Percentiles rank a stretch among this genome's conserved stretches.
Evolutionary conservation across 2,329 filamentous ascomycete genomes (phyloP).

Genomic region (Colletotrichum filicis): DNA sequence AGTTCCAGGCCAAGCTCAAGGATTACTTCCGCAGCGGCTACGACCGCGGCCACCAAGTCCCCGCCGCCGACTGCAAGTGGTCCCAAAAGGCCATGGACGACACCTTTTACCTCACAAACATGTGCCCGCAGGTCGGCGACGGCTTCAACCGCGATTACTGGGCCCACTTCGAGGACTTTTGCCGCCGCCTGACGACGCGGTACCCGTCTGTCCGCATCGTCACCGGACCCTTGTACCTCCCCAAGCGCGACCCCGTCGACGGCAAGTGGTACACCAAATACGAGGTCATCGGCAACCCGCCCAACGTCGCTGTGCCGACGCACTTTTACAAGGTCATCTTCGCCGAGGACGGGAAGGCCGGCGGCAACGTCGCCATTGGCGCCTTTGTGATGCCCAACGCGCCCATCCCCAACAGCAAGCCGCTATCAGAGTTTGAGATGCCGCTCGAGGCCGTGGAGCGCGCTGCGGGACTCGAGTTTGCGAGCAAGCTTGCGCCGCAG

Average conservation of each 20-base stretch:
- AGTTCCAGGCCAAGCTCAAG: conserved; percentile 89
- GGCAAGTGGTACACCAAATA: conserved; percentile 96
- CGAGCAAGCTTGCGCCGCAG: conserved; percentile 77
- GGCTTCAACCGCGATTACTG: conserved; percentile 99
- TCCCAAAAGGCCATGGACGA: conserved; percentile 93
- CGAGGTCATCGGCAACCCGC: conserved; percentile 94
- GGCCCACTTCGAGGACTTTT: conserved; percentile 99
- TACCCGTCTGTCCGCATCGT: conserved; percentile 93
- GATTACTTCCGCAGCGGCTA: conserved; percentile 97
- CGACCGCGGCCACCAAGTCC: conserved; percentile 96
- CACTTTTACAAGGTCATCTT: conserved; percentile 99
- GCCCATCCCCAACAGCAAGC: conserved; percentile 86
- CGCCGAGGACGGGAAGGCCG: conserved; percentile 80
- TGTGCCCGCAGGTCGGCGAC: conserved; percentile 98
- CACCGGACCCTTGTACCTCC: conserved; percentile 93
- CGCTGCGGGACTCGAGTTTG: conserved; percentile 92
- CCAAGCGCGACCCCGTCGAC: conserved; percentile 81
- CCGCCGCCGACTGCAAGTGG: conserved; percentile 96
- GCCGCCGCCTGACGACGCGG: conserved; percentile 79
- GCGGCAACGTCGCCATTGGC: conserved; percentile 85
- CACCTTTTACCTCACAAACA: conserved; percentile 93
- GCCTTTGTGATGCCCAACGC: conserved; percentile 97
- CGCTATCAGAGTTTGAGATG: conserved; percentile 91
- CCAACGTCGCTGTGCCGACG: conserved; percentile 94
- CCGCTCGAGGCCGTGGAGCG: conserved; percentile 92